Base-by-base conservation (phyloP, 495 filamentous ascomycete genomes). In the Thozetella sp. region DNA sequence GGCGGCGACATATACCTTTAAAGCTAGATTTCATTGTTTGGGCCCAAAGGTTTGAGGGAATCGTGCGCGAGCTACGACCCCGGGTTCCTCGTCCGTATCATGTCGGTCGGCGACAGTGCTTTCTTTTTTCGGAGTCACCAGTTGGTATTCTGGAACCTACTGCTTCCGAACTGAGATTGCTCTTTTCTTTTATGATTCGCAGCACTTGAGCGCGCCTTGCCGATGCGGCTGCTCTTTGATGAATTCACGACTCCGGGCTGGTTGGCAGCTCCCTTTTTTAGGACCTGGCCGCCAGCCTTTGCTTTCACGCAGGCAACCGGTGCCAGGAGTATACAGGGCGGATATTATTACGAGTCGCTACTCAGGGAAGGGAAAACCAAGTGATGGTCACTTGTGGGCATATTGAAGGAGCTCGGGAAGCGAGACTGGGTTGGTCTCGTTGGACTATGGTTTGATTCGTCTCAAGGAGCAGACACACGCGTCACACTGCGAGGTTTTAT, bases 1-100 rank as follows among this genome's bases (percentile, higher is more conserved):
- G 90, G 93, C 27, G 93, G 95, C 51, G 95, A 99, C 82, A 95
- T 99, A 59, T 94, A 82, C 64, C 76, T 88, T 59, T 80, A 61
- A 71, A 24, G 3, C 13, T 34, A 48, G 60, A 51, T 60, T 19
- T 53, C n/a, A 22, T 51, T 54, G 43, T 26, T 19, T 23, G 9
- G 34, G 46, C 24, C 13, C 3, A 53, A 43, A 17, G 23, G 25
- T 51, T 27, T 17, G 11, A 0, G 3, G 2, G 30, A 43, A 30
- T 57, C 55, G 55, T 57, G 55, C 55, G 55, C 55, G 34, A 57
- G 55, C 55, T 50, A 57, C 55, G 55, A 51, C 15, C 40, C 34
- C 40, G 24, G 22, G 4, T 43, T 43, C 30, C 15, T 56, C 45
- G 30, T 56, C 23, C 13, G 27, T 17, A n/a, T 45, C 6, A 45